Conservation (phyloP, 805 yeast genomes). For the Lachancea meyersii region DNA sequence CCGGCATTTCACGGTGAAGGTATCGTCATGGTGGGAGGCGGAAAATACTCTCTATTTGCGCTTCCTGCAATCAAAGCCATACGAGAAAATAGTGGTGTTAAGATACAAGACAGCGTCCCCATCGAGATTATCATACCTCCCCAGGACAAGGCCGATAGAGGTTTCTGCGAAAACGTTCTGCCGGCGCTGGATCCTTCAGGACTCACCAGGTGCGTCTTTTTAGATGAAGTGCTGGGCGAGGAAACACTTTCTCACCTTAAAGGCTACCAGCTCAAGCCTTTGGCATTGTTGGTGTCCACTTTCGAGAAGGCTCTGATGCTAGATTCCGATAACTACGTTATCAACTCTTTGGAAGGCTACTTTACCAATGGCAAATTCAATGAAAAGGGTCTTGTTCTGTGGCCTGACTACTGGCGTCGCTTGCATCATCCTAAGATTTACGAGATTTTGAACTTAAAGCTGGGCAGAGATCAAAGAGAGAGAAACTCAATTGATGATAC, state of each 20-base stretch:
- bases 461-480: constrained; percentile 37
- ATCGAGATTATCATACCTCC: constrained; percentile 73
- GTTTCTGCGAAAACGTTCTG: constrained; percentile 54
- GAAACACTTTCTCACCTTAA: constrained; percentile 43
- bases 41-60: constrained; percentile 66
- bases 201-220: constrained; percentile 48
- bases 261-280: constrained; percentile 63
- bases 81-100: constrained; percentile 37
- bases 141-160: constrained; percentile 48
- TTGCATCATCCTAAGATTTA: constrained; percentile 71
- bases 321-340: constrained; percentile 74
- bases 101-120: constrained; percentile 50
- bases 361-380: constrained; percentile 53
- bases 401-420: constrained; percentile 91
- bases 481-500: constrained; percentile 34
- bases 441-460: constrained; percentile 54
- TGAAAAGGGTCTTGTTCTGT: constrained; percentile 47
- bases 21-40: constrained; percentile 71
- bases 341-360: constrained; percentile 53
- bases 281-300: constrained; percentile 65
- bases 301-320: constrained; percentile 65
- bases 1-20: constrained; percentile 36
- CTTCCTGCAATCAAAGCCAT: constrained; percentile 57
- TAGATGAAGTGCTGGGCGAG: constrained; percentile 49
- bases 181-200: constrained; percentile 44